Base-by-base conservation (phyloP, 306 rosid species). In the Medicago ruthenica region DNA sequence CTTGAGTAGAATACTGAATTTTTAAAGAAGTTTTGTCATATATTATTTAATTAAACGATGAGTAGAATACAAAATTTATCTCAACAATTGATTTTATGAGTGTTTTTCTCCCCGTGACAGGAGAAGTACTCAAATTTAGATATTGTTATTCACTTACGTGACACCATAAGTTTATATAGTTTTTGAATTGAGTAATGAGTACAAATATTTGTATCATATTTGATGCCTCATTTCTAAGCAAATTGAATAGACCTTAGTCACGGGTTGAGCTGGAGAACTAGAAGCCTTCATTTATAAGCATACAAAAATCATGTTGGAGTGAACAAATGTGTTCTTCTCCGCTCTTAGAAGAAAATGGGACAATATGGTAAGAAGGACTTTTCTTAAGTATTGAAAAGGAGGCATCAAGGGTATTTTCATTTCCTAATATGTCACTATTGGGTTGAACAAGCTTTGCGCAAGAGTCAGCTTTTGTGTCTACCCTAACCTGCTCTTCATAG, bases 381-480 rank as follows among this genome's bases (percentile, higher is more conserved):
- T 57, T 57, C 36, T 58, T 1, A 10, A 55, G 15, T 55, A 9
- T 20, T 58, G 63, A 58, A 58, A 58, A 58, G 1, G 15, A 55
- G 31, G 15, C 61, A 55, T 21, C 61, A 55, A 58, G 18, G 63
- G 37, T 8, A 21, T 58, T 50, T 15, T n/a, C 7, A 18, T 7
- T 50, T n/a, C 5, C 12, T 17, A 16, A 17, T 1, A 17, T 8
- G 22, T 53, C 24, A 53, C 24, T 53, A 53, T 17, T 17, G 59
- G 4, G 53, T 47, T 14, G 17, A 47, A 47, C 16, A 13, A 14
- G 22, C 59, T 53, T 53, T 24, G 37, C 16, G 4, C 40, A 24
- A 59, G n/a, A 27, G 65, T 59, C 65, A 24, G 65, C 2, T 12
- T 59, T 24, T 59, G 40, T 59, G 65, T 59, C 65, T 24, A 59